Evolutionary conservation across 2,329 filamentous ascomycete genomes (phyloP).

Genomic region (Claviceps quebecensis): DNA sequence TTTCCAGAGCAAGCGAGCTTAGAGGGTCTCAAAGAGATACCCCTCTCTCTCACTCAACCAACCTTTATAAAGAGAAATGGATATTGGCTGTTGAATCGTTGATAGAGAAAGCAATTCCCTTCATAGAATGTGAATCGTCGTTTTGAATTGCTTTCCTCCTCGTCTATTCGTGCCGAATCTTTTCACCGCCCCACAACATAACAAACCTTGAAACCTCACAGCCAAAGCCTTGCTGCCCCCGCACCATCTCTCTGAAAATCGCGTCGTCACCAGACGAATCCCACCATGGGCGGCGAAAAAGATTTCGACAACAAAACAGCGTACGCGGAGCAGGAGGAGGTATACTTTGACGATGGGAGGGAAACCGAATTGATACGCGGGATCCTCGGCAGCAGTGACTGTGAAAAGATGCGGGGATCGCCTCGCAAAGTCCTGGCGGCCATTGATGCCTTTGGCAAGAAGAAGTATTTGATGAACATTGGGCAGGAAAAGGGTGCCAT

Average conservation of each 20-base stretch:
- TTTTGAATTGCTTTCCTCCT: no score
- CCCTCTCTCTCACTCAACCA: no score
- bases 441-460: conserved; percentile 49
- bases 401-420: conserved; percentile 49
- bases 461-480: conserved; percentile 60
- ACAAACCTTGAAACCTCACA: no score
- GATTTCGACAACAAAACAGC: conserved; percentile 24
- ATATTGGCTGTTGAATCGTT: no score
- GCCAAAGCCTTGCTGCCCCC: not conserved
- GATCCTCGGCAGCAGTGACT: conserved; percentile 45
- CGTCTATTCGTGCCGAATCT: no score
- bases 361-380: conserved; percentile 62
- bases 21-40: no score
- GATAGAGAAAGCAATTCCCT: no score
- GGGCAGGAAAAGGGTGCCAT: conserved; percentile 62
- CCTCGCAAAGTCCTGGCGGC: conserved; percentile 49
- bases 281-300: not conserved
- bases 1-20: no score
- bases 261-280: no score
- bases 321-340: conserved; percentile 27
- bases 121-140: no score
- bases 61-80: no score
- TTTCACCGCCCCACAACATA: not conserved
- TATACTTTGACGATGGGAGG: conserved; percentile 53
- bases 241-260: no score